Evolutionary conservation across 441 rosid genomes (phyloP).

Genomic region (Syzygium malaccense): DNA sequence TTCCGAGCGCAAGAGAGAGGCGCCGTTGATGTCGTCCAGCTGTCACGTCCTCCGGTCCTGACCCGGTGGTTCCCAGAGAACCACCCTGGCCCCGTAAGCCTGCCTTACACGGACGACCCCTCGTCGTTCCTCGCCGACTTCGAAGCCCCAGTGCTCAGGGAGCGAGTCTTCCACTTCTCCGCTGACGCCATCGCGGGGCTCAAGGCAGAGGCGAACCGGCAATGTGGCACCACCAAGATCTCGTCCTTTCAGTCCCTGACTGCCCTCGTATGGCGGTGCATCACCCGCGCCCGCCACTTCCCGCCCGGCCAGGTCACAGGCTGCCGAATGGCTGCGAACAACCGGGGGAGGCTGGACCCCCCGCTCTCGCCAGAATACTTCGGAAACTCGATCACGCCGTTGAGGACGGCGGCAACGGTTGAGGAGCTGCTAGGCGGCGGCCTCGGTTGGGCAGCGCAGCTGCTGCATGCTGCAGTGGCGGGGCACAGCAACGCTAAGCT

Average conservation of each 20-base stretch:
- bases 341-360: neutral
- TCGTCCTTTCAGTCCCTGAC: neutral
- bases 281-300: neutral
- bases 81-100: neutral
- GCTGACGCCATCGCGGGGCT: neutral
- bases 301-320: neutral
- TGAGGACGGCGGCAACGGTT: neutral
- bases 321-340: neutral
- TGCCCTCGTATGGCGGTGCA: neutral
- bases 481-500: neutral
- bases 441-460: neutral
- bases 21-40: neutral
- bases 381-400: neutral
- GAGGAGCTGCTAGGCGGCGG: neutral
- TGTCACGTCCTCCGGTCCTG: neutral
- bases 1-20: conserved; percentile 4
- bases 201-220: neutral
- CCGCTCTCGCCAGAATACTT: neutral
- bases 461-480: neutral
- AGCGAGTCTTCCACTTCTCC: neutral
- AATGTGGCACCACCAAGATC: neutral
- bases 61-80: neutral
- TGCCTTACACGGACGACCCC: neutral
- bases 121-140: neutral
- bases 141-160: neutral